Evolutionary conservation across 352 stramenopile genomes (phyloP).

Genomic region (Phytopythium ostracodes): DNA sequence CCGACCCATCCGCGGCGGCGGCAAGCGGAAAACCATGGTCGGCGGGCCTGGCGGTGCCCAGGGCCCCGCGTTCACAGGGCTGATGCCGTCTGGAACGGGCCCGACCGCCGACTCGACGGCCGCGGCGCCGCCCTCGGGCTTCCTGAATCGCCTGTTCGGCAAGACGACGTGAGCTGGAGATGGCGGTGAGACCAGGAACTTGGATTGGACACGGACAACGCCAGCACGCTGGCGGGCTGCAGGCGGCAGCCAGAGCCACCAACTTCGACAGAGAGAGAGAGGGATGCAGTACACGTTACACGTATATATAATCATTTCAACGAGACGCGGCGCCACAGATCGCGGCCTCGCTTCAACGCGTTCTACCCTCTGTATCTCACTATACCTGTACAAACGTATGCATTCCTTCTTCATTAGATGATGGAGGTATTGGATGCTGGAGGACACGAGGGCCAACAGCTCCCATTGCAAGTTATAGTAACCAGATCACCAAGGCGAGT

Average conservation of each 20-base stretch:
- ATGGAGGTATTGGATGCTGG: background rate
- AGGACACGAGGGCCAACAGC: too few relatives aligned
- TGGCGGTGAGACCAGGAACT: background rate
- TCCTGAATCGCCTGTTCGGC: constrained; percentile 53
- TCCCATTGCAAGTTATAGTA: too few relatives aligned
- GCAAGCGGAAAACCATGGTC: constrained; percentile 51
- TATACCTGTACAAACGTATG: background rate
- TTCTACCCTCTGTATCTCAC: background rate
- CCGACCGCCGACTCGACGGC: constrained; percentile 3
- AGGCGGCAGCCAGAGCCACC: too few relatives aligned
- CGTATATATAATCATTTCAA: background rate
- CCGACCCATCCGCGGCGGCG: constrained; percentile 67
- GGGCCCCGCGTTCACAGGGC: background rate
- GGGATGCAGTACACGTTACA: too few relatives aligned
- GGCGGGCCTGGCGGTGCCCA: constrained; percentile 11
- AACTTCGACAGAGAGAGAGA: too few relatives aligned
- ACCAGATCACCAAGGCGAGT: background rate
- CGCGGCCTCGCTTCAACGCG: background rate
- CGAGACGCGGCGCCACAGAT: background rate
- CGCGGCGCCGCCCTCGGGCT: constrained; percentile 26
- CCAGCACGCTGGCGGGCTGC: too few relatives aligned
- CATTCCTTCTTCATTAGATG: background rate
- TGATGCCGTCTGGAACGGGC: constrained; percentile 4
- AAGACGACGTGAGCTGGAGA: constrained; percentile 26
- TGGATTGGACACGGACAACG: background rate